Evolutionary conservation across 2,329 filamentous ascomycete genomes (phyloP), one percentile per base, ranked within the genome.

Genomic region (Sporothrix globosa): DNA sequence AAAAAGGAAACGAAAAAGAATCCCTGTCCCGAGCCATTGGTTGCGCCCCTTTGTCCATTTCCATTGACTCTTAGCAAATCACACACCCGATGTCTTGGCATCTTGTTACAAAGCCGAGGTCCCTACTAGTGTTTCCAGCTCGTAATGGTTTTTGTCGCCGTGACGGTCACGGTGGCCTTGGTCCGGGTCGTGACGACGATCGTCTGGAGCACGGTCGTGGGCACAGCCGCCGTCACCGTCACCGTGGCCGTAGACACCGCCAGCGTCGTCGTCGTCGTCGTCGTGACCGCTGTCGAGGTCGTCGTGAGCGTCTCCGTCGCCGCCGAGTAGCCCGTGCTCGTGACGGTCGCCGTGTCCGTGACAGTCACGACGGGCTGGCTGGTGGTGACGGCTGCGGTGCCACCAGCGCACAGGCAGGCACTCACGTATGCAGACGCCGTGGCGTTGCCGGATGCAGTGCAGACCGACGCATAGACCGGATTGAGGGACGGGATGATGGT

Each of bases 361-460:
- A 34, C n/a, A n/a, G 54, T 61, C 44, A 19, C 27, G 44, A 50
- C 44, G 19, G 67, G 54, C 54, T 39, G 41, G 30, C 34, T 69
- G 11, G 46, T 61, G 44, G n/a, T 61, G 19, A 19, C 41, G 19
- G 67, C 30, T 19, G 44, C 27, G 11, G 54, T 52, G 4, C 19
- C 67, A 5, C 67, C 54, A 27, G 44, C 46, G 67, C 67, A 69
- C 56, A 44, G 44, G 54, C 67, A 69, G 17, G 67, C 67, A 44
- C 67, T 69, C 27, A 41, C 34, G 46, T 69, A 69, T 1, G 53
- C 67, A 27, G 48, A 54, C 9, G 17, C 53, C 24, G 24, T 9
- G 34, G 34, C 19, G 53, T 17, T 5, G 14, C 39, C 10, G 53
- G 39, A 10, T 5, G 67, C 19, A 2, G 27, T 52, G 56, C 67